phyloP scores from a whole-genome alignment of 202 grass and related monocot genomes.

The Hordeum pubiflorum region DNA sequence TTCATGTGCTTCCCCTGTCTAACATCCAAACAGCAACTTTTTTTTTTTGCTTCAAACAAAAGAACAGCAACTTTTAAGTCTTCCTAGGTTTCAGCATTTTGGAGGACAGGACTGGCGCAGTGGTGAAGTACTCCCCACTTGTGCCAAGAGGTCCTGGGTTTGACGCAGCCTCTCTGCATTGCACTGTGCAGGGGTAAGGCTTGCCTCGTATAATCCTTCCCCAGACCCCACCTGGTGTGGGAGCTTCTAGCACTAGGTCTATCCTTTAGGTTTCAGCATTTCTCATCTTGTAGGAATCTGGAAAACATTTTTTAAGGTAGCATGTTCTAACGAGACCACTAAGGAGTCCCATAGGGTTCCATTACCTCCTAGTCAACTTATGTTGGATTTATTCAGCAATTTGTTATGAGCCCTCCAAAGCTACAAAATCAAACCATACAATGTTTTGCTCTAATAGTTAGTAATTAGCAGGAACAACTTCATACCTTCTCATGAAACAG shows the following conservation, averaged over 20 bases:
- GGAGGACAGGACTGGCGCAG: no score
- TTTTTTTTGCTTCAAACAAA: background rate
- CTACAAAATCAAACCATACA: constrained; percentile 6
- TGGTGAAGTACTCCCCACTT: no score
- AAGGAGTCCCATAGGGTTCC: background rate
- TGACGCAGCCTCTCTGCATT: no score
- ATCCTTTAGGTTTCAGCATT: background rate
- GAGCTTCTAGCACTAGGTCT: no score
- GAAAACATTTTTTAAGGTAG: background rate
- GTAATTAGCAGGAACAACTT: constrained; percentile 2
- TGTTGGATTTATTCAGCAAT: background rate
- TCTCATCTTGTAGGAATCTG: background rate
- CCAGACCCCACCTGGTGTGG: no score
- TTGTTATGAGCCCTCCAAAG: background rate
- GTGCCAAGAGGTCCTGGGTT: no score
- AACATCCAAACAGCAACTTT: background rate
- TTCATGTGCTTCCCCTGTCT: background rate
- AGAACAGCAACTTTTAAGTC: background rate
- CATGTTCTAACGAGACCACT: background rate
- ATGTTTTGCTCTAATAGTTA: constrained; percentile 16
- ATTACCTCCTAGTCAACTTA: background rate
- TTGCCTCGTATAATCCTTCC: no score
- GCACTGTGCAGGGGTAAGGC: no score
- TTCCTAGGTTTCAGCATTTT: background rate
- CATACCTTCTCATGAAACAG: constrained; percentile 49